Evolutionary conservation across 306 rosid genomes (phyloP).

Genomic region (Abrus precatorius): DNA sequence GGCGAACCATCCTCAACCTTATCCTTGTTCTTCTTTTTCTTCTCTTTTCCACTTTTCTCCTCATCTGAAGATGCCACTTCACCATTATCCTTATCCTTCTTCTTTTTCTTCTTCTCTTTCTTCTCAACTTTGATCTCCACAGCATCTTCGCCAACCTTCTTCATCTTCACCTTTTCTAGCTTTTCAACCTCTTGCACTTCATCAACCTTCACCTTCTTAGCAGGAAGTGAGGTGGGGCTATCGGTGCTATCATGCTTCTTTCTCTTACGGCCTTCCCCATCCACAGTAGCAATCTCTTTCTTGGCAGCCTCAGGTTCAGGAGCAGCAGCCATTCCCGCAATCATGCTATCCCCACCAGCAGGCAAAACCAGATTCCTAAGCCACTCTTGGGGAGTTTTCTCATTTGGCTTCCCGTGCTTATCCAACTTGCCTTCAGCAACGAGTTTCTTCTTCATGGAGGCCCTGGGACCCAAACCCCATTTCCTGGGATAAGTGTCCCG

Average conservation of each 20-base stretch:
- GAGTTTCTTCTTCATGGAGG: conserved; percentile 81
- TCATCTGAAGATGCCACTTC: conserved; percentile 46
- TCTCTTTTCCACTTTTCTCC: conserved; percentile 59
- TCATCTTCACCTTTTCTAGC: conserved; percentile 39
- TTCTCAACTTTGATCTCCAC: conserved; percentile 59
- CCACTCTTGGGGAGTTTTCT: conserved; percentile 78
- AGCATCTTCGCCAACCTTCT: conserved; percentile 39
- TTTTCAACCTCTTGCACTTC: conserved; percentile 51
- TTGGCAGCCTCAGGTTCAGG: conserved; percentile 43
- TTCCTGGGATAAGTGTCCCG: conserved; percentile 88
- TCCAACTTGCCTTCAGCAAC: conserved; percentile 74
- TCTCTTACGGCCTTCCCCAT: conserved; percentile 59
- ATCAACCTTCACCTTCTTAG: conserved; percentile 61
- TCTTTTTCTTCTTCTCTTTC: conserved; percentile 68
- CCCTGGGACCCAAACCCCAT: conserved; percentile 90
- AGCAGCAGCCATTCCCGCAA: conserved; percentile 70
- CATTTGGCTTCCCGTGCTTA: conserved; percentile 84
- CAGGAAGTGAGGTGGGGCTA: conserved; percentile 49
- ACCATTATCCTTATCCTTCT: conserved; percentile 58
- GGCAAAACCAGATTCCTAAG: conserved; percentile 70
- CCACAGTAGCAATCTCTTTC: conserved; percentile 22
- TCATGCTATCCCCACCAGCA: conserved; percentile 64
- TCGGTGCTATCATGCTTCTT: conserved; percentile 57
- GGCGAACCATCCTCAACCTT: conserved; percentile 59
- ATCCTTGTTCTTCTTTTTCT: conserved; percentile 62